Conservation (phyloP, 2,329 filamentous ascomycete species). For the Neofusicoccum sp. region DNA sequence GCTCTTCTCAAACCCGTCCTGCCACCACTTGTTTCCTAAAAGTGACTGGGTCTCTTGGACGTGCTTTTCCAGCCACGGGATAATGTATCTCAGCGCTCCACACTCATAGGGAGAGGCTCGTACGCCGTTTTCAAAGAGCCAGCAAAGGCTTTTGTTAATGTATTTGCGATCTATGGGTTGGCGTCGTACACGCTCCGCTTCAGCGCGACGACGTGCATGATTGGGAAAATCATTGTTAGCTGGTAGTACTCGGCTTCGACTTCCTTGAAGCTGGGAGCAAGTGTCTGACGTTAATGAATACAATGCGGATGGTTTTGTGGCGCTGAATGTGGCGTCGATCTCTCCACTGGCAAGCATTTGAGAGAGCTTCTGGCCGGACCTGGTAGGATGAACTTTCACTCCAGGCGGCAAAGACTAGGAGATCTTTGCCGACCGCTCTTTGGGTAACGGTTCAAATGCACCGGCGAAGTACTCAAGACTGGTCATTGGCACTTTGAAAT, state of each 20-base stretch:
- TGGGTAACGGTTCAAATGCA: conserved; percentile 22
- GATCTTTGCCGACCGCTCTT: conserved; percentile 21
- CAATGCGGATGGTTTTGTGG: background rate
- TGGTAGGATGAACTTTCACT: conserved; percentile 28
- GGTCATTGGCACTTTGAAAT: background rate
- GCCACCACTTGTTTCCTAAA: conserved; percentile 24
- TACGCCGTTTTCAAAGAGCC: conserved; percentile 25
- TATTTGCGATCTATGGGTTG: conserved; percentile 28
- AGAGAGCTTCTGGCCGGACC: background rate
- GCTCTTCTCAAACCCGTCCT: conserved; percentile 27
- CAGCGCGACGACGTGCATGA: conserved; percentile 9
- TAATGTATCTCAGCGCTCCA: conserved; percentile 26
- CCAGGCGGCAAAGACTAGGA: conserved; percentile 21
- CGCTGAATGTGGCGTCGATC: background rate
- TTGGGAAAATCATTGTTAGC: background rate
- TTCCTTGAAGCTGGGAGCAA: background rate
- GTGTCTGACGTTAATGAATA: background rate
- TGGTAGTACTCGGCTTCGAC: background rate
- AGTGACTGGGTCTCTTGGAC: conserved; percentile 22
- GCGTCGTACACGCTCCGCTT: conserved; percentile 26
- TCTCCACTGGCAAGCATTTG: background rate
- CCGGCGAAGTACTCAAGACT: conserved; percentile 17
- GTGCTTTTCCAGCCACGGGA: conserved; percentile 29
- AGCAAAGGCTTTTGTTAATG: conserved; percentile 27
- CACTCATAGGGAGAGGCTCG: conserved; percentile 24